Evolutionary conservation across 2,329 filamentous ascomycete genomes (phyloP).

Genomic region (Colletotrichum sp.): DNA sequence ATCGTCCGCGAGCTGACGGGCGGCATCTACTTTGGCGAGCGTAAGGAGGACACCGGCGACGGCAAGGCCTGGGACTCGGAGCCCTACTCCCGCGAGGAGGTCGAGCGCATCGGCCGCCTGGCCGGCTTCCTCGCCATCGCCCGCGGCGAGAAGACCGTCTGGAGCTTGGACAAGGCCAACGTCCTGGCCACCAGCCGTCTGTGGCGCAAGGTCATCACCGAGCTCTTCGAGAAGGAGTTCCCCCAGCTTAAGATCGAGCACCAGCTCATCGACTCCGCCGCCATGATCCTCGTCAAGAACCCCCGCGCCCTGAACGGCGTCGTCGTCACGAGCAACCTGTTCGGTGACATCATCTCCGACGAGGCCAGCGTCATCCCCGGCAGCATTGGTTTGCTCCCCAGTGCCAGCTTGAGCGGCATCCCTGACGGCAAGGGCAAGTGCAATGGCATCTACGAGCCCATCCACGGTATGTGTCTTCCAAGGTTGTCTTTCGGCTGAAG

Average conservation of each 20-base stretch:
- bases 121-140: conserved; percentile 82
- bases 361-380: conserved; percentile 95
- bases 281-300: conserved; percentile 98
- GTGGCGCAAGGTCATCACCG: conserved; percentile 86
- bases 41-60: conserved; percentile 78
- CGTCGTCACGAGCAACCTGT: conserved; percentile 90
- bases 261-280: conserved; percentile 94
- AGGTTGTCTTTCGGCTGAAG: too few species aligned
- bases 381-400: conserved; percentile 85
- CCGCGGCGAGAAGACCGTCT: conserved; percentile 72
- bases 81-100: conserved; percentile 82
- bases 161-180: conserved; percentile 95
- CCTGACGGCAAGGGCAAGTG: conserved; percentile 85
- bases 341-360: conserved; percentile 95
- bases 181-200: conserved; percentile 88
- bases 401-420: conserved; percentile 83
- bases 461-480: conserved; percentile 92
- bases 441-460: conserved; percentile 97
- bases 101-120: conserved; percentile 86
- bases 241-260: conserved; percentile 84
- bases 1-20: conserved; percentile 92
- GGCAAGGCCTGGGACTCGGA: conserved; percentile 83
- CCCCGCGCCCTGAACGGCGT: conserved; percentile 87
- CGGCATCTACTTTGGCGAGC: conserved; percentile 94
- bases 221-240: conserved; percentile 88